These are phyloP conservation scores for Domatiomyces globalis DNA, from an alignment of 2,329 filamentous ascomycete genomes.

Conservation along the genomic window DNA sequence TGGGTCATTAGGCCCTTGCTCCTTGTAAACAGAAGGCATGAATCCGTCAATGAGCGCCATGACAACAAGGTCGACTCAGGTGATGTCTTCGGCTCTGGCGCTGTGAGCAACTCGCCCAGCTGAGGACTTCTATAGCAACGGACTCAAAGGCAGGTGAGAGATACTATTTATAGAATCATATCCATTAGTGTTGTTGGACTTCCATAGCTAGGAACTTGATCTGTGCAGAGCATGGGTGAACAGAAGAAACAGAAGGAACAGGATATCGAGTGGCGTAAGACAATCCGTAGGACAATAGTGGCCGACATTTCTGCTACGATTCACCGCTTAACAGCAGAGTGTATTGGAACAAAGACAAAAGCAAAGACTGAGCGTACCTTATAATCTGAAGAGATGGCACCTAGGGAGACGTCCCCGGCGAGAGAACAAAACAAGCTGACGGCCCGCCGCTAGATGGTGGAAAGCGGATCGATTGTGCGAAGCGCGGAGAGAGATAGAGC, in stretches of 20 bases:
- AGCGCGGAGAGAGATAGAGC: background rate
- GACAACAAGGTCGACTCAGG: background rate
- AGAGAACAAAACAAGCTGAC: background rate
- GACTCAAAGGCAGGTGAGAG: background rate
- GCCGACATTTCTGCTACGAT: too few species aligned
- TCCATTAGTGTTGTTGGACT: background rate
- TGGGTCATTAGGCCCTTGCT: background rate
- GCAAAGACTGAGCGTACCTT: background rate
- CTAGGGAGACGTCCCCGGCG: background rate
- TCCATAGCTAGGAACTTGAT: too few species aligned
- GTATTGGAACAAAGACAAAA: background rate
- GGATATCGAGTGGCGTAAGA: too few species aligned
- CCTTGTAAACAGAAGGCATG: background rate
- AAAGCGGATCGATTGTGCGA: background rate
- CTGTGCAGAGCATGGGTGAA: too few species aligned
- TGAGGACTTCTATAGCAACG: background rate
- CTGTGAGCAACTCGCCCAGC: background rate
- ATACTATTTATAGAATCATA: background rate
- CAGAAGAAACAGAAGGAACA: too few species aligned
- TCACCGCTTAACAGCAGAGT: too few species aligned
- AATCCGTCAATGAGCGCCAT: background rate
- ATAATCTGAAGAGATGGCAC: background rate
- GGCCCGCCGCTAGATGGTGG: background rate
- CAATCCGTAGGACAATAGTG: too few species aligned
- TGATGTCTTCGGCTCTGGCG: background rate